phyloP scores from a whole-genome alignment of 2,329 filamentous ascomycete genomes.

The Diplodia scrobiculata region DNA sequence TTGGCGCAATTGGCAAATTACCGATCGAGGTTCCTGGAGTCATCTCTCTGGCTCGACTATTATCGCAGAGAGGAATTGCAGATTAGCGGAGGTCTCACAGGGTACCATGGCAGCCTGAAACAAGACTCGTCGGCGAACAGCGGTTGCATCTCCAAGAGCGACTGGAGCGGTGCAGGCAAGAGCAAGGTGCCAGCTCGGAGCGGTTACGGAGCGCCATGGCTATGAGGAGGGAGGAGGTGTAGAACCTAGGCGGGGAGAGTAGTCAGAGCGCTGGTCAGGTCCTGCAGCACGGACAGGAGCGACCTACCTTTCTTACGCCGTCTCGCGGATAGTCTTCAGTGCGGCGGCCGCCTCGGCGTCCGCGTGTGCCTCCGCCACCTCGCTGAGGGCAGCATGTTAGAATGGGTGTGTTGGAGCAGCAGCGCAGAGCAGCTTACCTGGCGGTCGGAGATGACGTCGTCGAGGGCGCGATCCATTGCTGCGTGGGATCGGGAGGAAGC shows the following conservation, averaged over 20 bases:
- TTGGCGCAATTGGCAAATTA: slow-evolving; percentile 46
- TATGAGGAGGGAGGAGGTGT: slow-evolving; percentile 45
- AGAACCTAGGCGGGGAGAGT: slow-evolving; percentile 23
- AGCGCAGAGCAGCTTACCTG: slow-evolving; percentile 48
- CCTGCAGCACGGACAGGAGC: background rate
- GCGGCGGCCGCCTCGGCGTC: slow-evolving; percentile 48
- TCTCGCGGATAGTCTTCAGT: slow-evolving; percentile 68
- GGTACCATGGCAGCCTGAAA: slow-evolving; percentile 33
- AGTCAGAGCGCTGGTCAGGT: slow-evolving; percentile 14
- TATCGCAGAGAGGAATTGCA: slow-evolving; percentile 39
- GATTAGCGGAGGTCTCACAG: slow-evolving; percentile 41
- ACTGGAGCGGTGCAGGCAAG: slow-evolving; percentile 34
- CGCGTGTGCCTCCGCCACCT: slow-evolving; percentile 34
- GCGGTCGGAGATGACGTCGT: slow-evolving; percentile 65
- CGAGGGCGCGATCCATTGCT: slow-evolving; percentile 64
- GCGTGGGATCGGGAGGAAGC: background rate
- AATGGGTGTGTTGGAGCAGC: background rate
- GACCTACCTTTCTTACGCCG: slow-evolving; percentile 80
- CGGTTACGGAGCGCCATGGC: slow-evolving; percentile 28
- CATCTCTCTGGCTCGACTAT: slow-evolving; percentile 50
- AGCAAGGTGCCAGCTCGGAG: slow-evolving; percentile 23
- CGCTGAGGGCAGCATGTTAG: slow-evolving; percentile 32
- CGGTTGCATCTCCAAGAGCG: slow-evolving; percentile 29
- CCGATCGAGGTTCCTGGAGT: slow-evolving; percentile 69
- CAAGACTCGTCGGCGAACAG: slow-evolving; percentile 41